Evolutionary conservation across 371 early-diverging fungal species (phyloP).

Genomic region (Dentiscutata heterogama): DNA sequence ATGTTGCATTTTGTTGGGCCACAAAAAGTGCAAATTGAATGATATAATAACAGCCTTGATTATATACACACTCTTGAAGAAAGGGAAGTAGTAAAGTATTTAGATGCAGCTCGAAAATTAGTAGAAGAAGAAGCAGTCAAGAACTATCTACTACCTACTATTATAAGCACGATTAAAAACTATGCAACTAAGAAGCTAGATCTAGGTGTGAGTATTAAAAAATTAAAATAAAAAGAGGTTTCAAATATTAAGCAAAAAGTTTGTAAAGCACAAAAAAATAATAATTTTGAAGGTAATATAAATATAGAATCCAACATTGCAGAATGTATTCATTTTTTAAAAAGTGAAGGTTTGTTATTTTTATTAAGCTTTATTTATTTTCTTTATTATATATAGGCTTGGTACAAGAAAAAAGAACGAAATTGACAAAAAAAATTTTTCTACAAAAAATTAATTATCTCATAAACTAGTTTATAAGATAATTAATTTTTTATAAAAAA

Average conservation of each 20-base stretch:
- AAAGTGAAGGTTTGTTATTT: too few species aligned
- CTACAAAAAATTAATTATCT: too few species aligned
- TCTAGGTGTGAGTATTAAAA: background rate
- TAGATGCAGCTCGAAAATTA: background rate
- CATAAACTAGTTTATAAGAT: too few species aligned
- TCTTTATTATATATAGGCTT: too few species aligned
- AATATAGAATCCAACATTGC: too few species aligned
- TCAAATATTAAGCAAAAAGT: constrained; percentile 11
- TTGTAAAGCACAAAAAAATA: background rate
- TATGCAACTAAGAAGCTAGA: background rate
- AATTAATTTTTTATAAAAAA: too few species aligned
- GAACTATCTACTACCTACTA: background rate
- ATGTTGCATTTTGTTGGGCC: background rate
- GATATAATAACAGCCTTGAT: too few species aligned
- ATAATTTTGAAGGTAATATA: too few species aligned
- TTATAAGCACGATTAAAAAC: background rate
- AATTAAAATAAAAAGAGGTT: background rate
- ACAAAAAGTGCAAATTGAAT: background rate
- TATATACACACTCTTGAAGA: background rate
- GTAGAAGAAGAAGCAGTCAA: background rate
- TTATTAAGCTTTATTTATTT: too few species aligned
- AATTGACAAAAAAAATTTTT: too few species aligned
- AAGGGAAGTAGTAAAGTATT: background rate
- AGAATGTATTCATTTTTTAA: too few species aligned
- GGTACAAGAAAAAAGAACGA: too few species aligned